Evolutionary conservation across 805 yeast species (phyloP), one percentile per base, ranked within the genome.

Genomic region (Dipodascus geniculatus): DNA sequence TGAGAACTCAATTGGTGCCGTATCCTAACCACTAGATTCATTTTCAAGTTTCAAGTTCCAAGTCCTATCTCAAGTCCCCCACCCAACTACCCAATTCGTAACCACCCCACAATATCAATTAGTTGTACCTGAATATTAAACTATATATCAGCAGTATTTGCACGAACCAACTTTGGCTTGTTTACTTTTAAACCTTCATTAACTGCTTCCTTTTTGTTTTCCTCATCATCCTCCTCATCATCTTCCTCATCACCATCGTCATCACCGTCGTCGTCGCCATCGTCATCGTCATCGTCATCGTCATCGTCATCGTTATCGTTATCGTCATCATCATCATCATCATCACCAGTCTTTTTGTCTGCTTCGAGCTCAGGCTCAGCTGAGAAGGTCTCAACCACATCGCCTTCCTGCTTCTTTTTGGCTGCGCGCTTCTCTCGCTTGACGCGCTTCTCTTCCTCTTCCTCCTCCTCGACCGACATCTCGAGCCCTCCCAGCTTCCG

Each of bases 401-500:
- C 59, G 3, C 55, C 56, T 9, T 54, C 53, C 3, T 51, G 54
- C 20, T 55, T 55, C 22, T 53, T 49, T 4, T 49, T 56, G 2
- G 54, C 53, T 8, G 42, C 50, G 8, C 51, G 48, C 17, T 55
- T 54, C 2, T 58, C 57, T 14, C 51, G 49, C 22, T 52, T 60
- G 9, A 48, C 53, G 11, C 49, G 48, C 8, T 48, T 48, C 16
- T 54, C 56, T 8, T 58, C 65, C 14, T 60, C 66, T 3, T 59
- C 64, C 9, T 60, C 63, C 16, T 57, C 63, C 4, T 63, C 65
- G 1, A 60, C 65, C 2, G 62, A 65, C 8, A 59, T 62, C 1
- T 58, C 58, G 9, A 57, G 60, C 3, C 63, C 66, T 22, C 70
- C 70, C 6, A 68, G 60, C 3, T 66, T 57, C 6, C 53, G 54